Evolutionary conservation across 352 stramenopile genomes (phyloP), one percentile per base, ranked within the genome.

Genomic region (Phytophthora meadii): DNA sequence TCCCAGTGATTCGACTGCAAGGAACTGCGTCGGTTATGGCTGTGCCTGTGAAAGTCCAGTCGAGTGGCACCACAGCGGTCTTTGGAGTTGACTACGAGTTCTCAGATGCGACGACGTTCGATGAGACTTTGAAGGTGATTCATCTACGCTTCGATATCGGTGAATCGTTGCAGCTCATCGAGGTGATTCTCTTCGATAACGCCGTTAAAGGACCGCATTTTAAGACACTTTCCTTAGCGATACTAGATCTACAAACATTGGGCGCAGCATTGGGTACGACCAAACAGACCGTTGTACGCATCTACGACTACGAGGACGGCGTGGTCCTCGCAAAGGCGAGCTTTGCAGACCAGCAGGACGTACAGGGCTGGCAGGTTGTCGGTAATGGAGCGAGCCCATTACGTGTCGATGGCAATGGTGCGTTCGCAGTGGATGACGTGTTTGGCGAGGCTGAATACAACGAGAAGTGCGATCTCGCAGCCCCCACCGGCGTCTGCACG

Each of bases 271-370:
- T 90, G 4, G 84, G 82, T 0, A 56, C 55, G 8, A 77, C 65
- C 1, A 58, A 72, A 24, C 36, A 70, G 42, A 77, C 72, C 8
- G 65, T 54, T 0, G 47, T 90, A 36, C 79, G 78, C 0, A 83
- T 93, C n/a, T 93, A 84, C 15, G 82, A 90, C 53, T 93, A 82
- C 19, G 74, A 70, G 11, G 77, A 88, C 11, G 81, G 75, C 19
- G 14, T 24, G 0, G 36, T 54, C 2, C 58, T 88, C 9, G 59
- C 54, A 12, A 55, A 50, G 5, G 70, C 71, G 12, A 76, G 40
- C 1, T 91, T 93, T 42, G 50, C 56, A 7, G 10, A 11, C 30
- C 7, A 36, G 4, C 30, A 36, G 30, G 30, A 36, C 30, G 36
- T 70, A 2, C 76, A 80, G 7, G 76, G 67, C 0, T 93, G 84